Percentiles rank a stretch among this genome's conserved stretches.
These are phyloP conservation scores for Davidsoniella neocaledoniae DNA, from an alignment of 2,329 filamentous ascomycete species.

Conservation along the genomic window DNA sequence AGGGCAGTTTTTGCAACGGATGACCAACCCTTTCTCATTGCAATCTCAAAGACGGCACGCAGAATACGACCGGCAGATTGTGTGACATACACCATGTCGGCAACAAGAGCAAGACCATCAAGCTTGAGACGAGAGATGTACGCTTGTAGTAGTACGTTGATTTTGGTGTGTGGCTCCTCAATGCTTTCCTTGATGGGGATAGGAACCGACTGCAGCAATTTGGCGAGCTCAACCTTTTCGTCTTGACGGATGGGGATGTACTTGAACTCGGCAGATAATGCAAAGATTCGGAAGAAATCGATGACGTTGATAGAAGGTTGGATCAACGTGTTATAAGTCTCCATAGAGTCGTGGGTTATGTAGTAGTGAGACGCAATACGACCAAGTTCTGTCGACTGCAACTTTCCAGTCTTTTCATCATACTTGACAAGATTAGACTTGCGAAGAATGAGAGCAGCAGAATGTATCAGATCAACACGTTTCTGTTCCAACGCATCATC, in stretches of 20 bases:
- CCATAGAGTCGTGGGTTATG: conserved; percentile 90
- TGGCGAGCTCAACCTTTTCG: conserved; percentile 90
- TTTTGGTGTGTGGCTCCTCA: conserved; percentile 92
- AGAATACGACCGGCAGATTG: conserved; percentile 94
- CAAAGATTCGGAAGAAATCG: conserved; percentile 91
- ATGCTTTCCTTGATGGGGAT: conserved; percentile 96
- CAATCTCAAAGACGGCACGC: conserved; percentile 89
- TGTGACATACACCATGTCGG: conserved; percentile 95
- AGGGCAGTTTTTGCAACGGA: conserved; percentile 82
- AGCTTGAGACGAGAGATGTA: conserved; percentile 92
- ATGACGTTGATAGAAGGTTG: conserved; percentile 86
- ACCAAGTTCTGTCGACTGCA: conserved; percentile 86
- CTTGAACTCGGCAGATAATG: conserved; percentile 94
- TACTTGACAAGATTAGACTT: conserved; percentile 86
- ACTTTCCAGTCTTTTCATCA: conserved; percentile 75
- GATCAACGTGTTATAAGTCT: conserved; percentile 89
- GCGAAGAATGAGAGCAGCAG: conserved; percentile 72
- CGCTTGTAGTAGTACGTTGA: conserved; percentile 91
- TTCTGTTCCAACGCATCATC: conserved; percentile 88
- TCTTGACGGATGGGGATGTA: conserved; percentile 96
- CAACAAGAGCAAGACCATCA: conserved; percentile 89
- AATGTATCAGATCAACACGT: conserved; percentile 92
- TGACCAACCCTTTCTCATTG: conserved; percentile 92
- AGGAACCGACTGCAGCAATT: conserved; percentile 74
- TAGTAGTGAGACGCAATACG: conserved; percentile 97